phyloP scores from a whole-genome alignment of 2,329 filamentous ascomycete species.

The Magnaporthiopsis rhizophila region DNA sequence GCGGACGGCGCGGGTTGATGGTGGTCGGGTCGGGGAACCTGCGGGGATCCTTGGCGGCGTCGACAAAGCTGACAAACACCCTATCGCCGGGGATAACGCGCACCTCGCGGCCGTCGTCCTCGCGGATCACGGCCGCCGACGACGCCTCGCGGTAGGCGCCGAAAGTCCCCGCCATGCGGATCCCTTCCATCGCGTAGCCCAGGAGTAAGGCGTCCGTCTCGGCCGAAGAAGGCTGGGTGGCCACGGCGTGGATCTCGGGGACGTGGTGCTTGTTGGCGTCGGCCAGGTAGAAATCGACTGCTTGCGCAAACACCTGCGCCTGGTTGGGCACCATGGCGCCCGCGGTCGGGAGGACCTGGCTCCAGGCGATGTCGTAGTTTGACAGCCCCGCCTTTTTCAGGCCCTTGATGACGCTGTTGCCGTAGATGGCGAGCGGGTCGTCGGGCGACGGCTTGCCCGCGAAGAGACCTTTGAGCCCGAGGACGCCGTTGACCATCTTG shows the following conservation, averaged over 20 bases:
- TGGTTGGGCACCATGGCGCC: conserved; percentile 63
- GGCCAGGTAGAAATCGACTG: conserved; percentile 65
- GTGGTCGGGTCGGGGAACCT: conserved; percentile 54
- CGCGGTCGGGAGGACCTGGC: conserved; percentile 60
- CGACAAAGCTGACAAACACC: conserved; percentile 53
- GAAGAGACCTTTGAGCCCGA: conserved; percentile 40
- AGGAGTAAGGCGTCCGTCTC: conserved; percentile 57
- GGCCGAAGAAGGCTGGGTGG: conserved; percentile 43
- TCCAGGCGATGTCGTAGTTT: conserved; percentile 60
- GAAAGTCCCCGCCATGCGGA: conserved; percentile 58
- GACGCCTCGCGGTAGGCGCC: conserved; percentile 51
- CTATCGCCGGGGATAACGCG: conserved; percentile 47
- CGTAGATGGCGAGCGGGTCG: conserved; percentile 53
- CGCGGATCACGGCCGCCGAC: conserved; percentile 32
- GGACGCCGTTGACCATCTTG: conserved; percentile 40
- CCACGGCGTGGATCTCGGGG: conserved; percentile 51
- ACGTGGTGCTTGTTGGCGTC: conserved; percentile 46
- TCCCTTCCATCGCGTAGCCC: conserved; percentile 64
- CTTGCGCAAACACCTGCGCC: conserved; percentile 63
- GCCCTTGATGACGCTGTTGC: conserved; percentile 55
- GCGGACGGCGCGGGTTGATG: conserved; percentile 55
- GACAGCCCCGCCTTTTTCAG: conserved; percentile 56
- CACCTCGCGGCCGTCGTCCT: conserved; percentile 39
- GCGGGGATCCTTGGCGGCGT: conserved; percentile 45
- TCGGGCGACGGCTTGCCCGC: conserved; percentile 40